Conservation (phyloP, 2,329 filamentous ascomycete species). For the Phyllosticta citrichinensis region DNA sequence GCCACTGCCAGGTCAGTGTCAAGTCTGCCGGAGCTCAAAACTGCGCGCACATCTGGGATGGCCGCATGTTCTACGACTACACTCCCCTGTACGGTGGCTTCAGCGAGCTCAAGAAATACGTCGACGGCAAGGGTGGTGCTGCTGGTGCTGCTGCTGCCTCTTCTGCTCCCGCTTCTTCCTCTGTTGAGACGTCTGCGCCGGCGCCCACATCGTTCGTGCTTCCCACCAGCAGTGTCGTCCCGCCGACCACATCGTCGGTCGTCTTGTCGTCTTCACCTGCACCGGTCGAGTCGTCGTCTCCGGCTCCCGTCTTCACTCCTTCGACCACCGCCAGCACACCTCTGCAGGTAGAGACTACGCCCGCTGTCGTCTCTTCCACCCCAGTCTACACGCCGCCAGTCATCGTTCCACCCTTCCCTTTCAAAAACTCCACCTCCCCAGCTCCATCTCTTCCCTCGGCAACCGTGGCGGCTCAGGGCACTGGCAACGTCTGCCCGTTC, state of each 20-base stretch:
- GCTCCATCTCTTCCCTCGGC: neutral
- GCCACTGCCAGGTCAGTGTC: conserved; percentile 1
- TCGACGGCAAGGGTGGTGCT: neutral
- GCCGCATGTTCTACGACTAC: conserved; percentile 4
- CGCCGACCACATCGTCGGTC: neutral
- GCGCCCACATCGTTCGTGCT: neutral
- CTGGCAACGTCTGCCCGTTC: too few relatives aligned
- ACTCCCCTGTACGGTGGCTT: neutral
- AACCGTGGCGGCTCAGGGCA: neutral
- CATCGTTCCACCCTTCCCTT: neutral
- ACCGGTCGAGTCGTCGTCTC: neutral
- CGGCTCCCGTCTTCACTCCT: neutral
- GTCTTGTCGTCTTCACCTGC: neutral
- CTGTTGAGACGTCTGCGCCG: neutral
- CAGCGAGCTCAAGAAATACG: neutral
- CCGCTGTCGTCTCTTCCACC: neutral
- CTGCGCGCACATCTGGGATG: conserved; percentile 6
- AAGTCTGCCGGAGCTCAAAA: conserved; percentile 1
- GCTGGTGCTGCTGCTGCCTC: neutral
- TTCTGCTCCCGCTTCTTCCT: neutral
- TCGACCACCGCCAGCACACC: neutral
- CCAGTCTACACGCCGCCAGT: neutral
- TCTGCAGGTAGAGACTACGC: neutral
- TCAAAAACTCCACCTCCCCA: neutral
- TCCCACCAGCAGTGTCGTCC: neutral